Evolutionary conservation across 441 rosid genomes (phyloP), one percentile per base, ranked within the genome.

Genomic region (Isatis lusitanica): DNA sequence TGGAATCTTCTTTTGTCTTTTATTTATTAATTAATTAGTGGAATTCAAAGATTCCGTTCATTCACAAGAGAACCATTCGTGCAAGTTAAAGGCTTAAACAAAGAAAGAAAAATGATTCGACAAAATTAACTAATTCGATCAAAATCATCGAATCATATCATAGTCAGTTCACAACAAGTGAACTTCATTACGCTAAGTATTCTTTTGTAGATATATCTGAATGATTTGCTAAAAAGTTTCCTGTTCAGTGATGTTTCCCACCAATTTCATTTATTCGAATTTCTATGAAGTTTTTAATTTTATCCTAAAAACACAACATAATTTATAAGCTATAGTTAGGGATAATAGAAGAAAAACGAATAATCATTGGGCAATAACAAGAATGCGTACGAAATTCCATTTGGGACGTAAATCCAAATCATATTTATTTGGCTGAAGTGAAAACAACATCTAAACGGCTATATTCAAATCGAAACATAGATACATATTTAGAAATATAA

Each of bases 101-200:
- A 68, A 43, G 31, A 36, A 70, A 7, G 17, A 38, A 31, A 43
- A 36, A 62, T 2, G 31, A 53, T 16, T 75, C 51, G 64, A 44
- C 51, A 53, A 44, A 10, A 33, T 51, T 43, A 68, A 68, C 63
- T 21, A 52, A 44, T 36, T 61, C 15, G 26, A 75, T 39, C 46
- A 57, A 73, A 26, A 56, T 64, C 64, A 43, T 60, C 57, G 35
- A 60, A 74, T 74, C 73, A 60, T 60, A 74, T 74, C 73, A 60
- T 60, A 50, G 36, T 74, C 74, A 74, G 48, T 21, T 21, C 36
- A 35, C 36, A 52, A 35, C 48, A 62, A 75, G 79, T 75, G 35
- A 75, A 68, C 40, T 75, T 68, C 74, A 43, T 61, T 68, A 68
- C 74, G 74, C 31, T 53, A 68, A 62, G 79, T 62, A 67, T 67